A percentile compares a stretch with the other conserved stretches of the same genome.
phyloP scores from a whole-genome alignment of 2,329 filamentous ascomycete species.

The Ophiostoma triangulosporum region DNA sequence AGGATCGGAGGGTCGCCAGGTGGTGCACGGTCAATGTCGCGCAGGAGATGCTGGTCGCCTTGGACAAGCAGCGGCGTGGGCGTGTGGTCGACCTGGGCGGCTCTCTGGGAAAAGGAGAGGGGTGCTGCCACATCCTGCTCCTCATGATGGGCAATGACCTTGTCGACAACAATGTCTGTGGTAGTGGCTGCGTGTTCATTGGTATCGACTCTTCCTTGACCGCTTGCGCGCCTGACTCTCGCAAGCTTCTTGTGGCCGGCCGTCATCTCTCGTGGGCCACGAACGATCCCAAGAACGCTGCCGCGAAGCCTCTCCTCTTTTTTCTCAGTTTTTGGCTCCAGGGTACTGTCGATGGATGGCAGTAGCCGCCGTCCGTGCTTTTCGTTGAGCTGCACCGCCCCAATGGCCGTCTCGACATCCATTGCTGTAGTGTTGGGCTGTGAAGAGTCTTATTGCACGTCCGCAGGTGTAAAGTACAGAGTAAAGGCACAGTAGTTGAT shows the following conservation, averaged over 20 bases:
- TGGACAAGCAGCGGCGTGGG: conserved; percentile 22
- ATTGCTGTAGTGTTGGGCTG: neutral
- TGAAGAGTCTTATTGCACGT: no score
- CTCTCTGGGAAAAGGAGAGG: conserved; percentile 11
- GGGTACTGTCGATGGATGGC: neutral
- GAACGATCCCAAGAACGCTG: neutral
- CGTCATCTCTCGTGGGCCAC: neutral
- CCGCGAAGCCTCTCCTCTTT: neutral
- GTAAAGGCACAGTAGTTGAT: no score
- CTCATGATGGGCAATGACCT: neutral
- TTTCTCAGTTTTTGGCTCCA: neutral
- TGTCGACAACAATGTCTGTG: neutral
- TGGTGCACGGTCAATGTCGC: conserved; percentile 25
- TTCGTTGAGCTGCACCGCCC: neutral
- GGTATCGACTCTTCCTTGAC: neutral
- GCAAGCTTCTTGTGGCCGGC: neutral
- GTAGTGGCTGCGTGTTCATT: neutral
- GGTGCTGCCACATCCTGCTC: neutral
- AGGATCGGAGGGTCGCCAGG: conserved; percentile 25
- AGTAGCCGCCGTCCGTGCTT: neutral
- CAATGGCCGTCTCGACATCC: neutral
- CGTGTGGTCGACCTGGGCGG: conserved; percentile 1
- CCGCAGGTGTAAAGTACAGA: no score
- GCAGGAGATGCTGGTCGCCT: conserved; percentile 23
- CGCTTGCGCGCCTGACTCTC: neutral